Evolutionary conservation across 495 filamentous ascomycete species (phyloP), one percentile per base, ranked within the genome.

Genomic region (Penicillium roqueforti): DNA sequence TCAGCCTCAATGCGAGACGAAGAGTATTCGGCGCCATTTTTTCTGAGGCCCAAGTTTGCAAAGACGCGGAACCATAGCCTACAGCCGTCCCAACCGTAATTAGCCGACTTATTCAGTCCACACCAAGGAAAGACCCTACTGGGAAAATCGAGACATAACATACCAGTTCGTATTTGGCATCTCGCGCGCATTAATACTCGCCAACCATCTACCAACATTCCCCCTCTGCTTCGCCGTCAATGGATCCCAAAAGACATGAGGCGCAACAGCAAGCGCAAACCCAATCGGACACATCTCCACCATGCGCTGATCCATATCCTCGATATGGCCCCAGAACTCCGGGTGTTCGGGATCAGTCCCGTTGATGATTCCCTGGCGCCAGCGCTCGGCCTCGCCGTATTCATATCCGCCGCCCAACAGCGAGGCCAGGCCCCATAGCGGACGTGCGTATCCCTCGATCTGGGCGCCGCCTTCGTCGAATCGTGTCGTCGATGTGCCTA

Each of bases 41-140:
- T 84, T 54, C 84, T 83, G 29, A 92, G 68, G 0, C 87, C 88
- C 1, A 91, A 78, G 61, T 91, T 91, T 13, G 87, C 87, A 62
- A 91, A 91, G 11, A 92, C 86, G 16, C 87, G 83, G 60, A 91
- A 91, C 87, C 87, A 91, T 26, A 91, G 76, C 67, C 67, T 62
- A 4, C 3, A 52, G 22, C 4, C 8, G 29, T 26, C 8, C 19
- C 25, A 11, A 16, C 11, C 8, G 37, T 3, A 42, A 19, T 42
- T 16, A 47, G 38, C 32, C 37, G 41, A 34, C 34, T 29, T 19
- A 29, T 23, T 34, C 16, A 29, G 25, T 23, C 29, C 6, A 22
- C 9, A 4, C 48, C 23, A 37, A 16, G 4, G 23, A 20, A 19
- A 50, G 7, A 26, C n/a, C 11, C 22, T 26, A 6, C 14, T 16